Conservation (phyloP, 75 land plant genomes). For the Cryptomeria japonica region DNA sequence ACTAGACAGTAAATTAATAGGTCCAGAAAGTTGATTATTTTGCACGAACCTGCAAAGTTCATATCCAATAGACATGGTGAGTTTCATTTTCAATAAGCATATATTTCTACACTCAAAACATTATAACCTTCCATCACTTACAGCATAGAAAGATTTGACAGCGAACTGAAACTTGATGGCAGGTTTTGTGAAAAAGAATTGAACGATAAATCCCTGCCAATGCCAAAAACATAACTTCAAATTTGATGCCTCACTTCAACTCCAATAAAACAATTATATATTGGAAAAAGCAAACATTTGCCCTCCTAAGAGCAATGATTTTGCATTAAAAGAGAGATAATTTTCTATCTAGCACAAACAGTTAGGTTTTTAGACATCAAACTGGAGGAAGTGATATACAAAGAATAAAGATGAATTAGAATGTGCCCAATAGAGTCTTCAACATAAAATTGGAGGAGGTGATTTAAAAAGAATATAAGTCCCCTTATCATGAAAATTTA, state of each 20-base stretch:
- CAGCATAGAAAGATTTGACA: slow-evolving; percentile 68
- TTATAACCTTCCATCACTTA: slow-evolving; percentile 25
- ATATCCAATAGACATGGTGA: background rate
- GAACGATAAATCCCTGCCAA: slow-evolving; percentile 86
- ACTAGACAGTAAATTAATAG: slow-evolving; percentile 41
- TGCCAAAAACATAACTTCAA: background rate
- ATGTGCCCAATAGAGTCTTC: background rate
- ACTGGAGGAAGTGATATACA: background rate
- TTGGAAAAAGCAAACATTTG: background rate
- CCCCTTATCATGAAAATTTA: no score
- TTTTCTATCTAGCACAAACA: background rate
- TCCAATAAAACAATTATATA: background rate
- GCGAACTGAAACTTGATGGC: slow-evolving; percentile 55
- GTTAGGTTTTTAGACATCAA: background rate
- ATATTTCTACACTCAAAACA: background rate
- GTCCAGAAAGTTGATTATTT: slow-evolving; percentile 69
- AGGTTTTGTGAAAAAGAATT: slow-evolving; percentile 76
- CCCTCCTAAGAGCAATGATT: background rate
- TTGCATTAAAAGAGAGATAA: background rate
- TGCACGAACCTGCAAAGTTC: slow-evolving; percentile 53
- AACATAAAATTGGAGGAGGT: no score
- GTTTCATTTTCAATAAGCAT: background rate
- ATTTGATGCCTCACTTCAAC: background rate
- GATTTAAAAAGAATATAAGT: no score
- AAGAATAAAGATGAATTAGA: background rate